Percentiles rank a stretch among this genome's conserved stretches.
These are phyloP conservation scores for Hyaloperonospora arabidopsidis DNA, from an alignment of 352 stramenopile genomes.

Conservation along the genomic window DNA sequence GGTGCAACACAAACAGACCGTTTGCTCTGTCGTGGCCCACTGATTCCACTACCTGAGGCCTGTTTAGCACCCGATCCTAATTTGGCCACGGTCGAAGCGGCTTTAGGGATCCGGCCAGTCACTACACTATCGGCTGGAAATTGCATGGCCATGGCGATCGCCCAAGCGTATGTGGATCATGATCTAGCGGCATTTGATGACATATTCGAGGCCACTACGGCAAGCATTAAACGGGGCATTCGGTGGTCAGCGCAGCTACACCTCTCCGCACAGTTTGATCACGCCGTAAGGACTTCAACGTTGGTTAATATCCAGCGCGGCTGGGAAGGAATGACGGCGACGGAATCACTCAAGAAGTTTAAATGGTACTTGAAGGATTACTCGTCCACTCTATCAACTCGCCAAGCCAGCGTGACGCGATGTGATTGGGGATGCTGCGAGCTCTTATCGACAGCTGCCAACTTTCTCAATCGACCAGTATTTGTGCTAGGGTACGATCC, in stretches of 20 bases:
- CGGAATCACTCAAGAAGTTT: background rate
- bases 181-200: background rate
- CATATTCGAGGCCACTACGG: background rate
- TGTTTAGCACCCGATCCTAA: background rate
- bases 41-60: background rate
- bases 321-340: background rate
- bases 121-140: background rate
- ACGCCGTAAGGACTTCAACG: background rate
- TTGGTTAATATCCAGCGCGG: background rate
- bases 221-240: background rate
- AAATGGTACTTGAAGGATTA: slow-evolving; percentile 10
- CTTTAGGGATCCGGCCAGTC: background rate
- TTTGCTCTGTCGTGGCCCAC: background rate
- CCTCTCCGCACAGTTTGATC: background rate
- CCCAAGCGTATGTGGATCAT: background rate
- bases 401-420: no score
- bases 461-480: no score
- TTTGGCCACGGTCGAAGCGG: background rate
- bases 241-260: background rate
- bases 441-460: no score
- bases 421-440: no score
- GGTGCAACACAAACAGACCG: no score
- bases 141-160: background rate
- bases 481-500: no score
- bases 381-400: no score